Evolutionary conservation across 73 alveolate species (phyloP), one percentile per base, ranked within the genome.

Genomic region (Paramecium caudatum): DNA sequence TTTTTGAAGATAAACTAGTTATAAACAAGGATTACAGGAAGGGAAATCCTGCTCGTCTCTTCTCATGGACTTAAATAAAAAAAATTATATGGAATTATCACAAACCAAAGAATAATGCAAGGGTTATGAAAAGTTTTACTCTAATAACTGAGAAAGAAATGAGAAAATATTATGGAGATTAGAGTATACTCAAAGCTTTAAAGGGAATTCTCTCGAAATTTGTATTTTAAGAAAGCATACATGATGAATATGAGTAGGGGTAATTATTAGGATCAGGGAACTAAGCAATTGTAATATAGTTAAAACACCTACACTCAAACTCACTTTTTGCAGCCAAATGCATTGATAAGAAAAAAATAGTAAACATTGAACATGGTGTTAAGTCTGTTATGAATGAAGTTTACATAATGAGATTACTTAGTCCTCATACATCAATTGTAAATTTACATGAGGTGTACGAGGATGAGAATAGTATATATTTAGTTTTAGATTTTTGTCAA

Each of bases 401-500:
- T 12, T 21, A 21, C 12, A 74, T 74, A 8, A 74, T 74, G 88
- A 74, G 88, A 45, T 15, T 21, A 39, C 69, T 74, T 1, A 45
- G 88, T 74, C 62, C 62, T 34, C 68, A 74, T 25, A 37, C 62
- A 5, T 5, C 19, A 19, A 45, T 74, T 74, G 88, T 74, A 15
- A 74, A 74, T 45, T 68, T 74, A 6, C 88, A 74, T 41, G 88
- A 74, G 19, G 88, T 74, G 9, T 74, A 74, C 43, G 88, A 74
- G 16, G 88, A 68, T 74, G 88, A 74, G n/a, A 36, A 37, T 10
- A 74, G 43, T 17, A 74, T 74, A 37, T 74, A 74, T 41, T 74
- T 74, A 30, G 32, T 74, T 21, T 4, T 74, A 43, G 88, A 74
- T 39, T 45, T 39, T 9, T 37, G 69, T 74, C 16, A 74, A 74